Base-by-base conservation (phyloP, 75 land plant species). In the Picea glauca region DNA sequence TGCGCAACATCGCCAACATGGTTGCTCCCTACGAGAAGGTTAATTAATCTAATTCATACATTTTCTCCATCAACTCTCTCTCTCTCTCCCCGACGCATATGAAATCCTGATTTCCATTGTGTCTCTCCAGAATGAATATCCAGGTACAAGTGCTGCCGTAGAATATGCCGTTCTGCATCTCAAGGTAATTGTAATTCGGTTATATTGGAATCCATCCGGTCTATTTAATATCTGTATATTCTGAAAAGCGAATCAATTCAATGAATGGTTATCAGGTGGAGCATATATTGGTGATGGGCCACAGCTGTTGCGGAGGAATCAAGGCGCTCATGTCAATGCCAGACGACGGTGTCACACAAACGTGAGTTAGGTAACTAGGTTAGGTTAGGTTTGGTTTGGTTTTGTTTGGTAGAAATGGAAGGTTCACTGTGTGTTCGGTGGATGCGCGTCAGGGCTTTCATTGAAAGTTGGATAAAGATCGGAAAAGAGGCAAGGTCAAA, bases 1-100 rank as follows among this genome's bases (percentile, higher is more conserved):
- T 96, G 66, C 94, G 99, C 50, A 96, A 96, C 84, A 84, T 96
- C 62, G 98, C 99, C 66, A 96, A 95, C 87, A 78, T 96, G 88
- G 95, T 96, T 54, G 95, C 98, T 9, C 84, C 94, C 0, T 89
- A 79, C 74, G 87, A 89, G 63, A 54, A 87, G 89, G 93, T 88
- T 13, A 60, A 60, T 60, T 13, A 60, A 60, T 18, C 3, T 15
- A 1, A 60, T 17, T 60, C 9, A 60, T 17, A 60, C 20, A 0
- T 60, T 7, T 2, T 60, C n/a, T 60, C n/a, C 62, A 20, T 60
- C 14, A 18, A 60, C 4, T 18, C 17, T 60, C n/a, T 60, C n/a
- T 20, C 62, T 1, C 20, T 60, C 62, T 2, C 2, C 4, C 20
- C n/a, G 26, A 18, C 0, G 8, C 1, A 61, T 3, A 17, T 18